Evolutionary conservation across 2,329 filamentous ascomycete species (phyloP), one percentile per base, ranked within the genome.

Genomic region (Colletotrichum cordylinicola): DNA sequence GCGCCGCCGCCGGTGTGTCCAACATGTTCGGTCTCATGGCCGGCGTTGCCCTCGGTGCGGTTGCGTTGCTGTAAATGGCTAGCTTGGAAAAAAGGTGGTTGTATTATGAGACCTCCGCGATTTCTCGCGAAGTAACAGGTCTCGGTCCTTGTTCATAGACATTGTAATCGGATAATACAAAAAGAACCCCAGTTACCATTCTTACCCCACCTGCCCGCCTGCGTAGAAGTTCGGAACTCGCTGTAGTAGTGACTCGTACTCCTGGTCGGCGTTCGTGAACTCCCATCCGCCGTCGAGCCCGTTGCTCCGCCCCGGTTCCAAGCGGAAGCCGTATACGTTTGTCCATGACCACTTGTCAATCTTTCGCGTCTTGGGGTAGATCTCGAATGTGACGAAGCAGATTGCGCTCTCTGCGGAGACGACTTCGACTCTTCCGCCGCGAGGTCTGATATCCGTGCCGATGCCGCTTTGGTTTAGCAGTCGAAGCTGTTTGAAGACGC

Each of bases 191-290:
- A 60, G 18, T 27, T 70, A 12, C 15, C 15, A 18, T 39, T 27
- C 13, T 48, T 48, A 37, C 33, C 13, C 37, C 16, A 66, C 48
- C 6, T 27, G 60, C 1, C 61, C 67, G 6, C 61, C 35, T 12
- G 61, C 1, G 81, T 9, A 84, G 78, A 65, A 82, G 52, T 67
- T 18, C 0, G 74, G 74, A 3, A 76, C 66, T 78, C 70, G 80
- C 35, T 8, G 82, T 74, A 39, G 80, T 79, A 72, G 75, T 13
- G 55, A 67, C 67, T 81, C 80, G 37, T 82, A 72, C 37, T 83
- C 81, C 9, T 72, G 72, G 75, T 84, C 83, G 6, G 78, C 8
- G 16, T 79, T 18, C 79, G 80, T 13, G 18, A 73, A 37, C 75
- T 79, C 3, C 81, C 81, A 52, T 67, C 75, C 16, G 74, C 74